Evolutionary conservation across 352 stramenopile genomes (phyloP).

Genomic region (Halophytophthora batemanensis): DNA sequence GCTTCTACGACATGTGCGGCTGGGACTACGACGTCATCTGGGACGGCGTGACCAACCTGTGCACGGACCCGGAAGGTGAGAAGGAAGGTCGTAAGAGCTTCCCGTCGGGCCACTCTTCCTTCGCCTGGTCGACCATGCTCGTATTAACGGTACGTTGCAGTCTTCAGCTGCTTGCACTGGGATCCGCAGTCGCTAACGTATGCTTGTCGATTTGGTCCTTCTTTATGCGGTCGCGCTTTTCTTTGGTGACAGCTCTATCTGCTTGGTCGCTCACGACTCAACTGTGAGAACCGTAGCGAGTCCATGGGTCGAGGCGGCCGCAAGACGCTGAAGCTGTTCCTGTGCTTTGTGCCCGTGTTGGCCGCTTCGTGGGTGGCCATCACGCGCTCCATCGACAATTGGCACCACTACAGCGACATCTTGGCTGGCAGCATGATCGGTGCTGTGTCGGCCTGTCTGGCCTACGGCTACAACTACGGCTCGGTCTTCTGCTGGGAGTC

Average conservation of each 20-base stretch:
- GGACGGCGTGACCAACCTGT: conserved; percentile 66
- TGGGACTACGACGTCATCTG: conserved; percentile 65
- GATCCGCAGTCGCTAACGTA: not conserved
- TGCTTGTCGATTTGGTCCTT: not conserved
- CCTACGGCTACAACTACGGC: conserved; percentile 70
- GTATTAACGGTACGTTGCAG: conserved; percentile 49
- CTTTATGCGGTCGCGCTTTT: conserved; percentile 4
- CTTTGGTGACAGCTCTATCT: conserved; percentile 51
- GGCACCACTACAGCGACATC: conserved; percentile 81
- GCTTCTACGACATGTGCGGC: conserved; percentile 75
- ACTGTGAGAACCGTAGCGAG: conserved; percentile 54
- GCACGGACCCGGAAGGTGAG: conserved; percentile 39
- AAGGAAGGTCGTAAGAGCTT: conserved; percentile 70
- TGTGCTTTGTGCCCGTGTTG: conserved; percentile 70
- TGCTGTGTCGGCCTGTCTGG: conserved; percentile 43
- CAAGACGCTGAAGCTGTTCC: conserved; percentile 72
- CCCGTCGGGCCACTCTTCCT: conserved; percentile 68
- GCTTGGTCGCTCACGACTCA: conserved; percentile 58
- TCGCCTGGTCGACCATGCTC: conserved; percentile 66
- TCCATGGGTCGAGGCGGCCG: conserved; percentile 48
- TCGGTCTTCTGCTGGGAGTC: conserved; percentile 60
- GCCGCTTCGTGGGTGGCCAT: conserved; percentile 72
- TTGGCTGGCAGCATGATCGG: conserved; percentile 65
- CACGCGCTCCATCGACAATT: conserved; percentile 83
- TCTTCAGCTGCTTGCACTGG: not conserved